Evolutionary conservation across 23 red algal genomes (phyloP), one percentile per base, ranked within the genome.

Genomic region (Gracilaria caudata): DNA sequence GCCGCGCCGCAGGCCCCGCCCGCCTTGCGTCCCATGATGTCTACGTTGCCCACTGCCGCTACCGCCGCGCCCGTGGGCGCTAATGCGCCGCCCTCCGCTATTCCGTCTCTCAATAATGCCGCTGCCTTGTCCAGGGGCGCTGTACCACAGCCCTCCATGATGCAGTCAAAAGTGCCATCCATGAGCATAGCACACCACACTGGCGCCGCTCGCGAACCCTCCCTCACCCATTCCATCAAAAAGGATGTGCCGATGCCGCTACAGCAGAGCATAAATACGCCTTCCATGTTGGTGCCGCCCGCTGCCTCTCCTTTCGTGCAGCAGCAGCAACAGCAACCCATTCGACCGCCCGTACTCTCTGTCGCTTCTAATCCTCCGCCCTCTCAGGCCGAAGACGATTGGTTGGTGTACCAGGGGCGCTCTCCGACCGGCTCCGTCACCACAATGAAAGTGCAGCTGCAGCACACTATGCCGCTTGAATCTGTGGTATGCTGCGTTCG

Each of bases 401-500:
- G 88, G 75, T 33, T 78, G 19, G 93, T 95, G 21, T 78, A 78
- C 33, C 59, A 77, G 20, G 85, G 79, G 1, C 78, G 65, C 20
- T 32, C 45, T 26, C 60, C 68, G 25, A 68, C 47, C 54, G 86
- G 93, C 39, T 24, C 77, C 20, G 19, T 17, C 11, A 57, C 73
- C 51, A 86, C 84, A 47, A 85, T 95, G 78, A 77, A 83, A 23
- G 73, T 95, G 9, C 75, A 73, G 20, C 44, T 95, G 46, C 93
- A 95, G 35, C 78, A 95, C 61, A 82, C 93, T 14, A 75, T 95
- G 29, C 77, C 71, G 13, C 84, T 91, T 36, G 95, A 98, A 44
- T 98, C 95, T 13, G 95, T 98, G 32, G 95, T 98, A 16, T 98
- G 95, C 76, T 98, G 95, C 64, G 95, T 98, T 35, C 90, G 90